Conservation (phyloP, 768 basidiomycete species). For the Psilocybe subaeruginosa region DNA sequence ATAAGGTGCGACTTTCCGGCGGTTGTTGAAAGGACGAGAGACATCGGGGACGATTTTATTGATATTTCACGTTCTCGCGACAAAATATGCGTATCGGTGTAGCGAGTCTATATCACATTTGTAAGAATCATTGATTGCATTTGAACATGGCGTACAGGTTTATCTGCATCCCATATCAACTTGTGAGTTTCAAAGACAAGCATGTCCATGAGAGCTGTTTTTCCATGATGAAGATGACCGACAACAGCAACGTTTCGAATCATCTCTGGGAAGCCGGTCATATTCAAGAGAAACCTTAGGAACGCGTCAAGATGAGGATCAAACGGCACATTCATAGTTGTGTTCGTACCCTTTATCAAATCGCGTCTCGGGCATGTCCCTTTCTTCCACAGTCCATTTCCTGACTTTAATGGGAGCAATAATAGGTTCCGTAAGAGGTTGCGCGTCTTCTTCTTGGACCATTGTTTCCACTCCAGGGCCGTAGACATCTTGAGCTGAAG, state of each 20-base stretch:
- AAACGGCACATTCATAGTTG: neutral
- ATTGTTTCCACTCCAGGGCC: conserved; percentile 93
- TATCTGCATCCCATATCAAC: conserved; percentile 90
- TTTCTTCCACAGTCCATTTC: conserved; percentile 94
- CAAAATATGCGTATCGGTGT: conserved; percentile 94
- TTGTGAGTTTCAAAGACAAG: conserved; percentile 96
- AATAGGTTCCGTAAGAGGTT: conserved; percentile 93
- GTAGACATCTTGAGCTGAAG: conserved; percentile 89
- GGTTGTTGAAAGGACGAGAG: conserved; percentile 82
- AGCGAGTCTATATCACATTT: conserved; percentile 65
- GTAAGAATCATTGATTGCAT: conserved; percentile 12
- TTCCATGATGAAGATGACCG: conserved; percentile 97
- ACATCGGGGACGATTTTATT: conserved; percentile 97
- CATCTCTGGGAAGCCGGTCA: conserved; percentile 92
- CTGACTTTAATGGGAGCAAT: conserved; percentile 93
- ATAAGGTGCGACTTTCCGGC: conserved; percentile 91
- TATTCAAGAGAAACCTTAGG: conserved; percentile 84
- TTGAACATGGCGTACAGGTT: conserved; percentile 58
- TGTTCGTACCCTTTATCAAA: conserved; percentile 89
- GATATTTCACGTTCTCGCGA: conserved; percentile 90
- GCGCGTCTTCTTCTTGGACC: conserved; percentile 98
- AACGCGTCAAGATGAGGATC: conserved; percentile 10
- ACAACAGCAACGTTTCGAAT: conserved; percentile 95
- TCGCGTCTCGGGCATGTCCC: conserved; percentile 94
- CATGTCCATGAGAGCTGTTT: conserved; percentile 97